Percentiles rank a stretch among this genome's conserved stretches.
Conservation (phyloP, 1,284 basidiomycete species). For the Cryptococcus deneoformans region DNA sequence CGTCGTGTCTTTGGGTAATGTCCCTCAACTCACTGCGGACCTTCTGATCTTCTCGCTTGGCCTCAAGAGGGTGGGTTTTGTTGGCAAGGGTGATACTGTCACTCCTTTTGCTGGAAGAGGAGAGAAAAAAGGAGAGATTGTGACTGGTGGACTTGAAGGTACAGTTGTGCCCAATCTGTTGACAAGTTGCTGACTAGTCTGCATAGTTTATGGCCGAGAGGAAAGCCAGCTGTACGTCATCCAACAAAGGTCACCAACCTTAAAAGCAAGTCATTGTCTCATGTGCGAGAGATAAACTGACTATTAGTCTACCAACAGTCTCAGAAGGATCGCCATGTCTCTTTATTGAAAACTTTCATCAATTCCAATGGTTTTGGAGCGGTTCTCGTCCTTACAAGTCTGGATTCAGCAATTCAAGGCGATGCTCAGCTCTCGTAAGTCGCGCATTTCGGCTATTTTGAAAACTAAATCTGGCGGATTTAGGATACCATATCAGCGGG, state of each 20-base stretch:
- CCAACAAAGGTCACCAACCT: conserved; percentile 71
- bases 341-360: conserved; percentile 59
- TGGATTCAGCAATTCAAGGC: conserved; percentile 68
- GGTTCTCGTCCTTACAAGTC: conserved; percentile 64
- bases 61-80: conserved; percentile 58
- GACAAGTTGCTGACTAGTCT: conserved; percentile 6
- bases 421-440: conserved; percentile 72
- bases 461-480: background rate
- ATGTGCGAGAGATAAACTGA: background rate
- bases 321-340: conserved; percentile 65
- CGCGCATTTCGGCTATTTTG: background rate
- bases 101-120: conserved; percentile 64
- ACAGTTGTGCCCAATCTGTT: conserved; percentile 27
- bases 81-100: conserved; percentile 61
- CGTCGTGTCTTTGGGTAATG: conserved; percentile 72
- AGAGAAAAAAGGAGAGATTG: conserved; percentile 58
- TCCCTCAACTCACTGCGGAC: conserved; percentile 71
- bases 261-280: conserved; percentile 57
- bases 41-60: conserved; percentile 64
- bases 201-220: conserved; percentile 62
- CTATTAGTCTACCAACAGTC: conserved; percentile 50
- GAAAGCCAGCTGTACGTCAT: conserved; percentile 57
- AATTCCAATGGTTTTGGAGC: conserved; percentile 54
- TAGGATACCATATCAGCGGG: conserved; percentile 24
- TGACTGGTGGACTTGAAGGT: conserved; percentile 73